Evolutionary conservation across 1,284 basidiomycete species (phyloP), one percentile per base, ranked within the genome.

Genomic region (Tetrapyrgos nigripes): DNA sequence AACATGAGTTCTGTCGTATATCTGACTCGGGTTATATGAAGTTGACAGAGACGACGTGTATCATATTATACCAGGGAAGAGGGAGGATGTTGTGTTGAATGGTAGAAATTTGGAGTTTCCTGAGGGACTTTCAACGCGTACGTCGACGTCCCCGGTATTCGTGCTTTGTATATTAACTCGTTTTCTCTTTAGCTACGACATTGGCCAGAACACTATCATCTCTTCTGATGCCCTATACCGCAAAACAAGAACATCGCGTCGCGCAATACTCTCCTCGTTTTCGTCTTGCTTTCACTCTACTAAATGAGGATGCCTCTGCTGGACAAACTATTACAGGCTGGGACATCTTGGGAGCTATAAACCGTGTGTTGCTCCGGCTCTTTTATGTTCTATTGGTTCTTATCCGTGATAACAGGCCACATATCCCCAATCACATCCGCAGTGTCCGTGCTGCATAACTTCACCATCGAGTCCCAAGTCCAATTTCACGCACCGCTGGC

Each of bases 391-490:
- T 50, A 51, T 58, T 60, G 53, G 62, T 62, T 64, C 55, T 58
- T 45, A 57, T 43, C 33, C 45, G 53, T 63, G 23, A 9, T 28
- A 59, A 51, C 62, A 96, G 95, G 79, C 43, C 84, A 93, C 68
- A 75, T 97, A 27, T 69, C 79, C 21, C 92, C 94, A 1, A 78
- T 90, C 17, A 73, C 94, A 14, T 71, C 81, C 10, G 78, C 82
- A 37, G 78, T 97, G 4, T 77, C 78, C 2, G 73, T 80, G 11
- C 73, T 98, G 27, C 94, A 98, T 77, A 94, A 95, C 69, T 94
- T 97, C 70, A 93, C 92, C 3, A 82, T 98, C 53, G 96, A 98
- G 77, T 97, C 93, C 60, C 96, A 98, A 76, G 86, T 97, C 0
- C 92, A 96, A 65, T 95, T 89, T 71, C 91, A 97, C 69, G 93